A percentile compares a stretch with the other conserved stretches of the same genome.
phyloP scores from a whole-genome alignment of 495 filamentous ascomycete genomes.

The Aspergillus biplanus region DNA sequence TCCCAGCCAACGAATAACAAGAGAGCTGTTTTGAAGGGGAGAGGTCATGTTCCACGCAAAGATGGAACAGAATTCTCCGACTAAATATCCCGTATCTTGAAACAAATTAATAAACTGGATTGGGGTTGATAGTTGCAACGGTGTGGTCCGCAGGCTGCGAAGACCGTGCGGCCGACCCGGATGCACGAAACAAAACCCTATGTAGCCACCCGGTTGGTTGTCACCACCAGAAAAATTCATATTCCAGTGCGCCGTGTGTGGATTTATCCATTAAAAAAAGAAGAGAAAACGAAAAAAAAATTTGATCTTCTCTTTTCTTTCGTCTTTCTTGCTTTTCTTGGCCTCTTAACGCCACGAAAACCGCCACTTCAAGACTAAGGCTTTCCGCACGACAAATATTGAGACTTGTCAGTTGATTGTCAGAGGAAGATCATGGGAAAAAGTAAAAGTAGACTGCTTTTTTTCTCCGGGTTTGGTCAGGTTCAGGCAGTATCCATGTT shows the following conservation, averaged over 20 bases:
- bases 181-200: constrained; percentile 26
- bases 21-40: neutral
- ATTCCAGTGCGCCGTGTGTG: constrained; percentile 5
- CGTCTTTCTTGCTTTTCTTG: neutral
- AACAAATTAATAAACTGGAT: constrained; percentile 7
- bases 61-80: constrained; percentile 16
- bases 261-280: constrained; percentile 6
- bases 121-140: constrained; percentile 19
- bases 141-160: constrained; percentile 1
- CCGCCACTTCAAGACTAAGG: constrained; percentile 7
- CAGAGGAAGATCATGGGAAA: constrained; percentile 10
- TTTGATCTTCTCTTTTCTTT: neutral
- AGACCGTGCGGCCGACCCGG: constrained; percentile 1
- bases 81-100: constrained; percentile 18
- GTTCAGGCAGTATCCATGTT: constrained; percentile 21
- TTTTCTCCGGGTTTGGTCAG: constrained; percentile 11
- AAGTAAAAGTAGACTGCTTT: constrained; percentile 9
- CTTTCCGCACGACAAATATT: constrained; percentile 7
- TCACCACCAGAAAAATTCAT: constrained; percentile 15
- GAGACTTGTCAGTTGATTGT: constrained; percentile 20
- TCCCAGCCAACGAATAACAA: neutral
- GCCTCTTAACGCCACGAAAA: constrained; percentile 16
- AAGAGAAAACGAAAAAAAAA: no score
- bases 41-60: constrained; percentile 10
- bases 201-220: constrained; percentile 24